Evolutionary conservation across 2,329 filamentous ascomycete species (phyloP), one percentile per base, ranked within the genome.

Genomic region (Fusarium ramigenum): DNA sequence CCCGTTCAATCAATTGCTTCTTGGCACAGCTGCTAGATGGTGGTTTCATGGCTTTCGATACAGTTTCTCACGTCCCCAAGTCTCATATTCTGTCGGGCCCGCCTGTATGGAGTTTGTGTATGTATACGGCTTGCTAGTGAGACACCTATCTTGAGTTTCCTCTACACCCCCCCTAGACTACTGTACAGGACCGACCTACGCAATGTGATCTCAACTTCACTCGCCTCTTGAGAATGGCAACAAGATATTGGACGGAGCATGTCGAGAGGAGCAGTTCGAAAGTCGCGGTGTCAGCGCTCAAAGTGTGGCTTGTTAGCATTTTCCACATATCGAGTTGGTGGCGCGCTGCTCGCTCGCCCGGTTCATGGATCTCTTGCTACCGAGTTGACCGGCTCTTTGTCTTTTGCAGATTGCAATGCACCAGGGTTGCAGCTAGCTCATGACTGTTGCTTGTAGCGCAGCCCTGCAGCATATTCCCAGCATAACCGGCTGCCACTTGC

Each of bases 271-370:
- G 49, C 47, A 56, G 59, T 56, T 50, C 69, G 37, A 63, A 58
- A 59, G 46, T 53, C 58, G 64, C 68, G 39, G 63, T 64, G 60
- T 57, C 66, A 44, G 53, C 63, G 39, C 46, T 59, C 63, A 58
- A 59, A 59, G 63, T 66, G 71, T 74, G 72, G 72, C 71, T 74
- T 74, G 46, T 58, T 70, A 61, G 47, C 54, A 59, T 60, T 62
- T 72, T 40, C 59, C 46, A 61, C 66, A 73, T 63, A 46, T 49
- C 60, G 52, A 66, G 59, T 66, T 72, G 72, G 72, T 74, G 72
- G 72, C 72, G 72, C 60, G 52, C 60, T 69, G 56, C 49, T 71
- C 60, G 44, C 42, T 54, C 36, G 59, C 37, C 57, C 37, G 59
- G 62, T 62, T 54, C 57, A 44, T 74, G 57, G 57, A 63, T 53